Conservation (phyloP, 176 grass and related monocot species). For the Hyparrhenia diplandra region DNA sequence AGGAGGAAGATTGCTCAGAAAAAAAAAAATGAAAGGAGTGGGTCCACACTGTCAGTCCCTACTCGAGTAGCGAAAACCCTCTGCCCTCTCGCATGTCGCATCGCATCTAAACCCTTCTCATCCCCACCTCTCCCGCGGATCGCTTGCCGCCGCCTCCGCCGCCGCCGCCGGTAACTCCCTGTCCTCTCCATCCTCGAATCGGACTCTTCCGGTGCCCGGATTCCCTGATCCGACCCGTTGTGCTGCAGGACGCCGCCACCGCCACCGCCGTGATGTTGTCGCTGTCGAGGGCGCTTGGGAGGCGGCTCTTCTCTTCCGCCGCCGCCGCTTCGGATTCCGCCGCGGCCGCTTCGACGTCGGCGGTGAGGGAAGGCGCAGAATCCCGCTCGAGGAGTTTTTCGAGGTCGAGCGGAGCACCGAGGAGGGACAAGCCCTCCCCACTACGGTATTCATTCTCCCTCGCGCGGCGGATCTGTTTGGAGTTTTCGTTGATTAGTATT, state of each 20-base stretch:
- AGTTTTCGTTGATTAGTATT: not conserved
- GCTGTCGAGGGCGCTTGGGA: constrained; percentile 55
- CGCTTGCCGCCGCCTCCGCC: constrained; percentile 20
- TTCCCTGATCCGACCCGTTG: not conserved
- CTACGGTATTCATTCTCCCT: constrained; percentile 46
- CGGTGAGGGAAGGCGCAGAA: constrained; percentile 56
- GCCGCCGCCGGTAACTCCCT: not conserved
- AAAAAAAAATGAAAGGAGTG: not conserved
- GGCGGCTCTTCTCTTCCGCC: constrained; percentile 42
- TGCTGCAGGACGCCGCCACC: not conserved
- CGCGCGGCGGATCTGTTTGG: not conserved
- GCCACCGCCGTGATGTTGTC: constrained; percentile 46
- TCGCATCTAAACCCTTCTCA: constrained; percentile 22
- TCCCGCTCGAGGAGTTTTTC: constrained; percentile 89
- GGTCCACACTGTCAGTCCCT: not conserved
- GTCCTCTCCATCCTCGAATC: not conserved
- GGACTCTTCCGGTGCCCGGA: not conserved
- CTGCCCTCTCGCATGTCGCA: too few species aligned
- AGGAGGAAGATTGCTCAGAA: too few species aligned
- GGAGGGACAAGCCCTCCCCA: constrained; percentile 62
- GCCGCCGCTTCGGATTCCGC: constrained; percentile 40
- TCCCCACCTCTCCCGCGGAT: not conserved
- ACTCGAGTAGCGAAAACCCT: too few species aligned
- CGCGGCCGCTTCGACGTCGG: constrained; percentile 30
- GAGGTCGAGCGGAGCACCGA: constrained; percentile 73